Percentiles rank a stretch among this genome's conserved stretches.
phyloP scores from a whole-genome alignment of 805 yeast species.

The Priceomyces haplophilus region DNA sequence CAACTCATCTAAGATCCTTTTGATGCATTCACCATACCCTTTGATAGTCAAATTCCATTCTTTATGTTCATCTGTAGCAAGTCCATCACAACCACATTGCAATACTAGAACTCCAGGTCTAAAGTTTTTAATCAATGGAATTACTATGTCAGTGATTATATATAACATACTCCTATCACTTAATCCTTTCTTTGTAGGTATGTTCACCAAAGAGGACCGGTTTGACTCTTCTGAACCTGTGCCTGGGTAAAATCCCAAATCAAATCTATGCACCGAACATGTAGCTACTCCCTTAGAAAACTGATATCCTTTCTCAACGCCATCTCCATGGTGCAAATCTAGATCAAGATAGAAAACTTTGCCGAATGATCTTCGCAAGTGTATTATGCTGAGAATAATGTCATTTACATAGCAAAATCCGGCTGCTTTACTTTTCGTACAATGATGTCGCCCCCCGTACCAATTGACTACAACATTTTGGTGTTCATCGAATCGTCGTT shows the following conservation, averaged over 20 bases:
- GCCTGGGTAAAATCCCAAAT: constrained; percentile 71
- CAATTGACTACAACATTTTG: constrained; percentile 56
- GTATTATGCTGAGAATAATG: constrained; percentile 53
- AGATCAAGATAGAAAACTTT: constrained; percentile 62
- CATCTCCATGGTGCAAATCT: constrained; percentile 81
- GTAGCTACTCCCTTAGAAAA: constrained; percentile 55
- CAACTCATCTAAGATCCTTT: constrained; percentile 16
- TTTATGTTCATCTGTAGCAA: constrained; percentile 56
- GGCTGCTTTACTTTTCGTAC: constrained; percentile 49
- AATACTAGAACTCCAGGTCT: constrained; percentile 55
- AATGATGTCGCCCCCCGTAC: constrained; percentile 82
- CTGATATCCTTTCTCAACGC: constrained; percentile 65
- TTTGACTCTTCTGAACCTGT: constrained; percentile 48
- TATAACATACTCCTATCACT: constrained; percentile 41
- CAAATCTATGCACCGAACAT: constrained; percentile 61
- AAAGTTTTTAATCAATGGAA: constrained; percentile 38
- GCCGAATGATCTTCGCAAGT: constrained; percentile 44
- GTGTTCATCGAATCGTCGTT: constrained; percentile 2
- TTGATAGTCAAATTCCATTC: constrained; percentile 68
- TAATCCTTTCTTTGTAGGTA: constrained; percentile 59
- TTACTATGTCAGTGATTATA: constrained; percentile 39
- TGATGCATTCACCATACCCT: constrained; percentile 43
- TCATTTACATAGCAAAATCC: constrained; percentile 79
- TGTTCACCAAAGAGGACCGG: constrained; percentile 41
- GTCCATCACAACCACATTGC: constrained; percentile 75